Conservation (phyloP, 2,329 filamentous ascomycete species). For the Colletotrichum scovillei region DNA sequence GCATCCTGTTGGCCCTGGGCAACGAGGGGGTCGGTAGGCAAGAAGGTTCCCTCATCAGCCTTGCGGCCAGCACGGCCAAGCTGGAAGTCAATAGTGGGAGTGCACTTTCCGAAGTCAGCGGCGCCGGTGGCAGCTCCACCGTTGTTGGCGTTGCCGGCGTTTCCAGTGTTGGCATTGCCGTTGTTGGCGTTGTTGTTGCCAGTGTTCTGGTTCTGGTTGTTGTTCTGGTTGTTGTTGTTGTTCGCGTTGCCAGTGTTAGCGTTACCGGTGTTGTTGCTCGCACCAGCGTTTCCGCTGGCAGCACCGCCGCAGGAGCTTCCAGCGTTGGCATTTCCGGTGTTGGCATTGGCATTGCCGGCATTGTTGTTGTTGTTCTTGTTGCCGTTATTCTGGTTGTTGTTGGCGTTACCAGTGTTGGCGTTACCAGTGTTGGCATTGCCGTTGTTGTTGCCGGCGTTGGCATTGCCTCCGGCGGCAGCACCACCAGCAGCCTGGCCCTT, state of each 20-base stretch:
- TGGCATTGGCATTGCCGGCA: constrained; percentile 39
- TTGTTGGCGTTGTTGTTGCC: background rate
- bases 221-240: constrained; percentile 27
- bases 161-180: constrained; percentile 31
- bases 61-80: constrained; percentile 62
- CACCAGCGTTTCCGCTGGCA: constrained; percentile 9
- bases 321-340: constrained; percentile 42
- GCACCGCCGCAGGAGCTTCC: constrained; percentile 23
- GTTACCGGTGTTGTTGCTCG: constrained; percentile 29
- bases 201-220: constrained; percentile 25
- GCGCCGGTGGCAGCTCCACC: constrained; percentile 41
- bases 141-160: constrained; percentile 39
- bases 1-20: constrained; percentile 68
- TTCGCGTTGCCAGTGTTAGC: constrained; percentile 23
- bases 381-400: constrained; percentile 41
- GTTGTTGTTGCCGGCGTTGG: constrained; percentile 41
- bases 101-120: constrained; percentile 61
- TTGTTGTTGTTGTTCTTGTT: constrained; percentile 21
- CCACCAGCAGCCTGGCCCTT: constrained; percentile 50
- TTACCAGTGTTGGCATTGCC: constrained; percentile 12
- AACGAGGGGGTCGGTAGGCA: constrained; percentile 65
- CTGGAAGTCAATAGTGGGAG: constrained; percentile 66
- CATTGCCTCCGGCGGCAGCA: constrained; percentile 34
- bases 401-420: constrained; percentile 38
- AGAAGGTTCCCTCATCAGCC: constrained; percentile 67